These are phyloP conservation scores for Cladosporium sp. DNA, from an alignment of 2,329 filamentous ascomycete species.

Conservation along the genomic window DNA sequence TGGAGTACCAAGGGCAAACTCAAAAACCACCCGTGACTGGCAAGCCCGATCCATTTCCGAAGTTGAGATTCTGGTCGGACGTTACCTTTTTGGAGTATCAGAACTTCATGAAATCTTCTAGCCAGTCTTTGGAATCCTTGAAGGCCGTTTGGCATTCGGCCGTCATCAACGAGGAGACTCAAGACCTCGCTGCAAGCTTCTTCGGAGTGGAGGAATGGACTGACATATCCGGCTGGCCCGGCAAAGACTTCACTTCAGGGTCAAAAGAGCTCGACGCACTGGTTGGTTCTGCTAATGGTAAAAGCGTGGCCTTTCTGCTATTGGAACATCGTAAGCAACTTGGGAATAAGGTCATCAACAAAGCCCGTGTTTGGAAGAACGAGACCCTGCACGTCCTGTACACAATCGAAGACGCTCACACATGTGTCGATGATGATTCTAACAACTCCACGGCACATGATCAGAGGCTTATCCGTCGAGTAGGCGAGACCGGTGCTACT, in stretches of 20 bases:
- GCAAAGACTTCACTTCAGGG: conserved; percentile 3
- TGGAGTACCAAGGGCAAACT: conserved; percentile 1
- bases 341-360: conserved; percentile 11
- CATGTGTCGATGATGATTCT: neutral
- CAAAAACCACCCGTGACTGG: conserved; percentile 11
- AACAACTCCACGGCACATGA: neutral
- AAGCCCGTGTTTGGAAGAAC: conserved; percentile 5
- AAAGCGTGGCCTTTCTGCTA: conserved; percentile 12
- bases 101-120: conserved; percentile 7
- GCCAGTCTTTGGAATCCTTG: neutral
- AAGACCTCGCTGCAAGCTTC: neutral
- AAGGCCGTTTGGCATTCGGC: conserved; percentile 8
- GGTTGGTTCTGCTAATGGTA: conserved; percentile 14
- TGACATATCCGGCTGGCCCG: conserved; percentile 2
- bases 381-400: conserved; percentile 5
- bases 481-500: neutral
- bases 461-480: neutral
- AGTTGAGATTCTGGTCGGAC: conserved; percentile 16
- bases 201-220: neutral
- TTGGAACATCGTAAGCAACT: conserved; percentile 16
- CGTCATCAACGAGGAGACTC: conserved; percentile 1
- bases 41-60: conserved; percentile 5
- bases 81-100: conserved; percentile 14
- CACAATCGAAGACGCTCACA: neutral
- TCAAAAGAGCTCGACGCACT: conserved; percentile 10